Percentiles rank a stretch among this genome's conserved stretches.
phyloP scores from a whole-genome alignment of 2,329 filamentous ascomycete genomes.

The Aureobasidium sp. region DNA sequence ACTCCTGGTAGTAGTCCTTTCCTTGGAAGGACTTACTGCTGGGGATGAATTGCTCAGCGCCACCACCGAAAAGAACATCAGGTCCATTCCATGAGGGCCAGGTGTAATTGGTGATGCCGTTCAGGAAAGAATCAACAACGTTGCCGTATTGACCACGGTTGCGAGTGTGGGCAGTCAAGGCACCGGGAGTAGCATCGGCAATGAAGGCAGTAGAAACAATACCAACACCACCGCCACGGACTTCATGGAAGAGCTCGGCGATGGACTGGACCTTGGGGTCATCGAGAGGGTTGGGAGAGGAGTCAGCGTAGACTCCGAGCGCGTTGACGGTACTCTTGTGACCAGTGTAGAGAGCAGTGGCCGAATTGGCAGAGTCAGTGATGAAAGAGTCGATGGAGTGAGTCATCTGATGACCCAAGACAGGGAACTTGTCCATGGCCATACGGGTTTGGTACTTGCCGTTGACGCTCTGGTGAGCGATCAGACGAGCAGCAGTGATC shows the following conservation, averaged over 20 bases:
- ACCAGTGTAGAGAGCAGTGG: constrained; percentile 71
- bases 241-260: constrained; percentile 66
- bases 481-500: constrained; percentile 72
- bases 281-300: constrained; percentile 64
- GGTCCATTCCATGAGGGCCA: constrained; percentile 70
- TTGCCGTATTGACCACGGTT: constrained; percentile 61
- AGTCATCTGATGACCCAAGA: constrained; percentile 83
- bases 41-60: constrained; percentile 69
- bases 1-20: constrained; percentile 66
- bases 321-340: constrained; percentile 81
- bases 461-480: constrained; percentile 76
- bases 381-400: constrained; percentile 81
- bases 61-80: constrained; percentile 76
- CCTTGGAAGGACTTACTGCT: constrained; percentile 55
- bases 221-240: constrained; percentile 53
- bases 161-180: constrained; percentile 64
- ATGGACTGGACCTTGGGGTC: constrained; percentile 84
- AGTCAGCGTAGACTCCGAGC: constrained; percentile 74
- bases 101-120: constrained; percentile 70
- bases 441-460: constrained; percentile 72
- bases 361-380: constrained; percentile 80
- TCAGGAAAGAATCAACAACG: constrained; percentile 68
- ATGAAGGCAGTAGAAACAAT: constrained; percentile 74
- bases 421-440: constrained; percentile 68
- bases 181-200: constrained; percentile 76